Evolutionary conservation across 2,329 filamentous ascomycete species (phyloP), one percentile per base, ranked within the genome.

Genomic region (Cordyceps javanica): DNA sequence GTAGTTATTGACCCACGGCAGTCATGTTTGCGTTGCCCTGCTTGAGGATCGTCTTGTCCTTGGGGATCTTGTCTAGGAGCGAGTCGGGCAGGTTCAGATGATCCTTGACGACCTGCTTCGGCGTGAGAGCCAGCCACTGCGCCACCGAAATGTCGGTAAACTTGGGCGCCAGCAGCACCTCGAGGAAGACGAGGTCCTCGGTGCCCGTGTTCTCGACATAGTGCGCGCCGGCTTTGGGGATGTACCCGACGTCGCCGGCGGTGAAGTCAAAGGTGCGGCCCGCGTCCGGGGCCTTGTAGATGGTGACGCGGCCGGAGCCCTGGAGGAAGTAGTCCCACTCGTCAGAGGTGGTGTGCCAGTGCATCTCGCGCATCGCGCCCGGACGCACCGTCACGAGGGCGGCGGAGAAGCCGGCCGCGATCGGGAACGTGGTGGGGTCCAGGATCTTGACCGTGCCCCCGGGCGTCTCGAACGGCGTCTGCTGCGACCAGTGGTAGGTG

Each of bases 301-400:
- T 73, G 1, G 81, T 85, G 38, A 83, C 73, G 10, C 82, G 77
- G 0, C 76, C 83, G 11, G 75, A 75, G 0, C 83, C 83, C 55
- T 75, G 67, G 8, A 85, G 69, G 71, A 86, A 83, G 68, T 80
- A 85, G 52, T 76, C 76, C 82, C 82, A 86, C 67, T 86, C 82
- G 65, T 85, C 82, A 9, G 74, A 77, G 1, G 74, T 76, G 1
- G 80, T 79, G 69, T 86, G 82, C 82, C 83, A 86, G 70, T 86
- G 83, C 44, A 87, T 71, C 65, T 86, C 83, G 23, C 83, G 77
- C 80, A 86, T 82, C 1, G 82, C 82, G n/a, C 83, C 83, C 0
- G 83, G 82, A 62, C 83, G 72, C 32, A 86, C 71, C 2, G 77
- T 81, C 10, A 86, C 79, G 2, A 85, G 72, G 0, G 81, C 82